These are phyloP conservation scores for Escallonia herrerae DNA, from an alignment of 129 eudicot genomes.

Conservation along the genomic window DNA sequence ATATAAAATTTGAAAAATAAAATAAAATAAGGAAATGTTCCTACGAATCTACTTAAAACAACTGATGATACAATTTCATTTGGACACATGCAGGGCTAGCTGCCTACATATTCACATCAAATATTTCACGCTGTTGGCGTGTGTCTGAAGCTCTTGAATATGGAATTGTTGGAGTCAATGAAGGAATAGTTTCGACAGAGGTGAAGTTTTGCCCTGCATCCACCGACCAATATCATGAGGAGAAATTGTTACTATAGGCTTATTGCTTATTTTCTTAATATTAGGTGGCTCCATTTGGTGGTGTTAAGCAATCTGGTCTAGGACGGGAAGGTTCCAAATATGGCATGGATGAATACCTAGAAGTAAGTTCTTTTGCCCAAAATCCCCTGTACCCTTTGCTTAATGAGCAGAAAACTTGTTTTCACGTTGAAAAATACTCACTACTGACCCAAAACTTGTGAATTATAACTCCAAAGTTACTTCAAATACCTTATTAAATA, in stretches of 20 bases:
- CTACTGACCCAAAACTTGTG: no score
- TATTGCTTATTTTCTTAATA: constrained; percentile 3
- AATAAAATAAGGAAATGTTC: no score
- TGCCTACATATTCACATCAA: constrained; percentile 72
- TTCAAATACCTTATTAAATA: no score
- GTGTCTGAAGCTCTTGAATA: constrained; percentile 96
- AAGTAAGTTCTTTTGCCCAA: constrained; percentile 36
- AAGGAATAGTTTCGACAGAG: constrained; percentile 86
- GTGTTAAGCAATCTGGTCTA: constrained; percentile 87
- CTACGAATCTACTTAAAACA: background rate
- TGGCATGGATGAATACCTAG: constrained; percentile 82
- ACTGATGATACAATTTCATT: background rate
- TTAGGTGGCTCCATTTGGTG: constrained; percentile 98
- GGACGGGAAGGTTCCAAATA: constrained; percentile 97
- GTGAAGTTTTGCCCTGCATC: constrained; percentile 25
- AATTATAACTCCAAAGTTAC: no score
- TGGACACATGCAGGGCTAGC: constrained; percentile 59
- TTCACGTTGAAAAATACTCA: no score
- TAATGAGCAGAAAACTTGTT: background rate
- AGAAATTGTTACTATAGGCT: constrained; percentile 2
- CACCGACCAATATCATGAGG: background rate
- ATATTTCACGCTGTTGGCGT: constrained; percentile 68
- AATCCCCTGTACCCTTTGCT: background rate
- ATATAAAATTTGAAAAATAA: background rate
- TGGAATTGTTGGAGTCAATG: constrained; percentile 88